These are phyloP conservation scores for Microstegium vimineum DNA, from an alignment of 176 grass and related monocot genomes.

Conservation along the genomic window DNA sequence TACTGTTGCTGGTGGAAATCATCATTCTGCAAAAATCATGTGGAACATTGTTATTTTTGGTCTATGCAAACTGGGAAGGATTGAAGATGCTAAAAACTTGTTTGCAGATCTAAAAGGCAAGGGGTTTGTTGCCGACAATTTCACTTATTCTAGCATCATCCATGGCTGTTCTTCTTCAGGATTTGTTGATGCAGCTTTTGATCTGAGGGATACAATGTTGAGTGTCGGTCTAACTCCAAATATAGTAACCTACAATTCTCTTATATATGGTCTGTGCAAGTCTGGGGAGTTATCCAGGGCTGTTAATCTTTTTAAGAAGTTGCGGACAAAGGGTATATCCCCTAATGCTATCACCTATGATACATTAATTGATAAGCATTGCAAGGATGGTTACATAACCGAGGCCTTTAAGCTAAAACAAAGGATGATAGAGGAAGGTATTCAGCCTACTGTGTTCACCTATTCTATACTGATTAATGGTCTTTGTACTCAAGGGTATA, in stretches of 20 bases:
- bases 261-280: constrained; percentile 93
- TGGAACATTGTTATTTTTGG: constrained; percentile 91
- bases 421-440: constrained; percentile 72
- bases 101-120: constrained; percentile 46
- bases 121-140: constrained; percentile 73
- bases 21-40: constrained; percentile 60
- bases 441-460: constrained; percentile 71
- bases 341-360: constrained; percentile 82
- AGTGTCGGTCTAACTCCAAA: constrained; percentile 49
- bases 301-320: constrained; percentile 72
- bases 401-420: constrained; percentile 93
- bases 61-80: constrained; percentile 74
- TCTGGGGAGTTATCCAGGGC: constrained; percentile 65
- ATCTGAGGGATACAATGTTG: constrained; percentile 70
- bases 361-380: constrained; percentile 80
- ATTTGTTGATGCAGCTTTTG: constrained; percentile 66
- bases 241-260: constrained; percentile 85
- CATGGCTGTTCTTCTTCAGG: constrained; percentile 74
- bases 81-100: constrained; percentile 64
- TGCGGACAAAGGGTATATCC: constrained; percentile 53
- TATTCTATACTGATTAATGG: constrained; percentile 95
- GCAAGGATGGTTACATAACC: constrained; percentile 63
- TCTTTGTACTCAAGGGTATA: constrained; percentile 78
- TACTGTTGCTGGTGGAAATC: constrained; percentile 37
- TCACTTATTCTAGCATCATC: constrained; percentile 82